phyloP scores from a whole-genome alignment of 768 basidiomycete genomes.

The Pulveroboletus sp. region DNA sequence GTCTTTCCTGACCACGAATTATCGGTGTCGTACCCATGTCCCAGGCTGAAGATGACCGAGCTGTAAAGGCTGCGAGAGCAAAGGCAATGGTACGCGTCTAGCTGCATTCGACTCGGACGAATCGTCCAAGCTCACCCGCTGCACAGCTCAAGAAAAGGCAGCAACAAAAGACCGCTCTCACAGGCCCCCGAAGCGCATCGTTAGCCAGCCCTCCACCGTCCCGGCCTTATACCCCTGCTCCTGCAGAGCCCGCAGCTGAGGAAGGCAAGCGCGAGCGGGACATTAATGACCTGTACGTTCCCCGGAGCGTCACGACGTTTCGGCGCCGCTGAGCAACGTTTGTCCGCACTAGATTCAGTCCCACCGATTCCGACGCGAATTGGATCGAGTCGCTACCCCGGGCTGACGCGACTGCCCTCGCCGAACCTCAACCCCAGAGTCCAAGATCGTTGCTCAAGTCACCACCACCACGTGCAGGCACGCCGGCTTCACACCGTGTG shows the following conservation, averaged over 20 bases:
- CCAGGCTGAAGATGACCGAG: constrained; percentile 68
- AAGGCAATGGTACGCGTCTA: constrained; percentile 65
- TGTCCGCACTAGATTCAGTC: constrained; percentile 39
- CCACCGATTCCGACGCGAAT: constrained; percentile 41
- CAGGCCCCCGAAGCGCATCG: constrained; percentile 33
- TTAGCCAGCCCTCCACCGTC: constrained; percentile 45
- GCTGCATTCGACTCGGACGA: neutral
- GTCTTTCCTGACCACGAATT: constrained; percentile 5
- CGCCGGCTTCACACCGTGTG: constrained; percentile 4
- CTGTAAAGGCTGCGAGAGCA: constrained; percentile 77
- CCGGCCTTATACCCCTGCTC: constrained; percentile 51
- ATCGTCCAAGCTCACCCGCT: constrained; percentile 1
- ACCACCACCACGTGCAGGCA: constrained; percentile 9
- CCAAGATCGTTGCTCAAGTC: constrained; percentile 15
- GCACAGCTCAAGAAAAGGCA: constrained; percentile 77
- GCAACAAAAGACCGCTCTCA: constrained; percentile 53
- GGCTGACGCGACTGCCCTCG: constrained; percentile 31
- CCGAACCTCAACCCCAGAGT: constrained; percentile 32
- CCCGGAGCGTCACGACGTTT: neutral
- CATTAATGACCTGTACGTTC: constrained; percentile 62
- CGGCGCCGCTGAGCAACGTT: constrained; percentile 4
- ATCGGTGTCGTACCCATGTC: constrained; percentile 14
- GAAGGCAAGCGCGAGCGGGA: constrained; percentile 45
- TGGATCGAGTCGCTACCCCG: constrained; percentile 63
- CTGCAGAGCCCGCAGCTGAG: constrained; percentile 37